Percentiles rank a stretch among this genome's conserved stretches.
Evolutionary conservation across 192 early-diverging fungal genomes (phyloP).

Genomic region (Gonapodya sp.): DNA sequence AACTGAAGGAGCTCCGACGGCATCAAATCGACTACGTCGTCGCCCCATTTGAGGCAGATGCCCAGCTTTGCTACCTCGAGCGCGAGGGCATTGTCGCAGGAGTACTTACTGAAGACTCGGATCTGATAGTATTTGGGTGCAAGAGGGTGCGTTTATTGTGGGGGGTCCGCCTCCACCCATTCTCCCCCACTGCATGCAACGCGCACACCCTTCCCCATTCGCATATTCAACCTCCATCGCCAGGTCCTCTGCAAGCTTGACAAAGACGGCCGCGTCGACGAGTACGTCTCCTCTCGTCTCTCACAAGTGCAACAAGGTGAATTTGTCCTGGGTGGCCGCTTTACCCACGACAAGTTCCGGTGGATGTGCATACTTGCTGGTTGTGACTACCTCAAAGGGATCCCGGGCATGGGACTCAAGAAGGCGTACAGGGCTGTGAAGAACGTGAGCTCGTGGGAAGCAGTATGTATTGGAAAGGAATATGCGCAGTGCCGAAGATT

Average conservation of each 20-base stretch:
- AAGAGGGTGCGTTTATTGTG: slow-evolving; percentile 28
- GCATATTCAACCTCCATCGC: background rate
- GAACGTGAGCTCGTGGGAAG: background rate
- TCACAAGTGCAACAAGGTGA: slow-evolving; percentile 30
- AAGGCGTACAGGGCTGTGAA: slow-evolving; percentile 47
- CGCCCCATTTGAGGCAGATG: slow-evolving; percentile 96
- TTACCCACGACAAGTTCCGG: slow-evolving; percentile 43
- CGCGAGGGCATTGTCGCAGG: slow-evolving; percentile 56
- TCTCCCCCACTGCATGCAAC: background rate
- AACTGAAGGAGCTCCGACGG: slow-evolving; percentile 43
- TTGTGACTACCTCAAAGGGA: slow-evolving; percentile 88
- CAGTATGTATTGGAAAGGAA: slow-evolving; percentile 17
- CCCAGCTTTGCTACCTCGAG: slow-evolving; percentile 82
- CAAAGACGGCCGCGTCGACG: slow-evolving; percentile 49
- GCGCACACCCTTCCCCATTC: background rate
- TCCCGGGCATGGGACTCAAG: slow-evolving; percentile 79
- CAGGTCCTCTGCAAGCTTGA: slow-evolving; percentile 78
- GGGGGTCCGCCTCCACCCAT: background rate
- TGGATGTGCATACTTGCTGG: slow-evolving; percentile 94
- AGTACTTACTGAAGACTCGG: slow-evolving; percentile 90
- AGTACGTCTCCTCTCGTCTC: slow-evolving; percentile 53
- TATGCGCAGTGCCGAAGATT: background rate
- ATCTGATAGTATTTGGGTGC: slow-evolving; percentile 88
- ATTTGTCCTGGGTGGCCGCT: slow-evolving; percentile 45
- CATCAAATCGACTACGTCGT: slow-evolving; percentile 68